Evolutionary conservation across 1,284 basidiomycete genomes (phyloP), one percentile per base, ranked within the genome.

Genomic region (Lentinus polychrous): DNA sequence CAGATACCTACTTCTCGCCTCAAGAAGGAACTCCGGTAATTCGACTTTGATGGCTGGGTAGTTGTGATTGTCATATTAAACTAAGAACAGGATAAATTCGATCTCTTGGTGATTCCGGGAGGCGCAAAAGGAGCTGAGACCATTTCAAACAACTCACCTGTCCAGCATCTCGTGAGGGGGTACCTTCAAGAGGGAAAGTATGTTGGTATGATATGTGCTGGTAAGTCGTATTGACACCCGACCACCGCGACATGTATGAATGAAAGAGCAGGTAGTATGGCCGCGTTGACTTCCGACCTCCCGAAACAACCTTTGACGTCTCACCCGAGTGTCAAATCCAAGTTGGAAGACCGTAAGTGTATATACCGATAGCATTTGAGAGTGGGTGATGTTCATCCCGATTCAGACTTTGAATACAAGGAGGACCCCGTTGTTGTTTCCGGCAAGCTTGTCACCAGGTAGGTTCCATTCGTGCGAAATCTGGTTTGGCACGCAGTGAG

Each of bases 171-270:
- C 11, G 73, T 93, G 10, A 68, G 71, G 39, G 66, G 72, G n/a
- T 90, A 81, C 59, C 66, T 87, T 43, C 67, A 76, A 18, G 58
- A 69, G 11, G 74, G 71, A 15, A 90, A 86, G 58, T 65, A 78
- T 27, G 83, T 91, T 15, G 88, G 79, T 0, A 88, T 90, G 86
- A 88, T 91, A 46, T 91, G 88, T 58, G 90, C 88, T 47, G 88
- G 87, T 81, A 53, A 47, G 66, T 52, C 0, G 34, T 32, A 20
- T 33, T 27, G 40, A 12, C 40, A 27, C 3, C 18, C 7, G 14
- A 31, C 18, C 24, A 10, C 5, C 43, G 4, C 35, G 36, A 27
- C 6, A 14, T 20, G 22, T 27, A 17, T 17, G 18, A 14, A 3
- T 45, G n/a, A 8, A 14, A 20, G 11, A 42, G 39, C 51, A 87